Evolutionary conservation across 345 rosid species (phyloP).

Genomic region (Citrus hindsii): DNA sequence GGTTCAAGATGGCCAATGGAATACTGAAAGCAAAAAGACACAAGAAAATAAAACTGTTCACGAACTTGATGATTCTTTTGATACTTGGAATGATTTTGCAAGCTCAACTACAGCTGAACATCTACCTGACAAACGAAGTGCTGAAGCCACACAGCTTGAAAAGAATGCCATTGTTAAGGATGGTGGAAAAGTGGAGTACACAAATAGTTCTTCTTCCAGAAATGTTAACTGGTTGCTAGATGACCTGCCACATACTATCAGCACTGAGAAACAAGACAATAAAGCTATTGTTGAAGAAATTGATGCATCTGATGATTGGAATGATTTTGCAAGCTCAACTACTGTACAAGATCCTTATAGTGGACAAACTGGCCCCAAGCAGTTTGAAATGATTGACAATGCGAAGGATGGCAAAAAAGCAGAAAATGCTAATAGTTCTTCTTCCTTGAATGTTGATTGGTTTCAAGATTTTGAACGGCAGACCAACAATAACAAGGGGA

Average conservation of each 20-base stretch:
- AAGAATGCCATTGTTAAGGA: neutral
- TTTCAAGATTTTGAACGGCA: conserved; percentile 35
- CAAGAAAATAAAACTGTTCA: conserved; percentile 23
- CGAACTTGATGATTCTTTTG: conserved; percentile 43
- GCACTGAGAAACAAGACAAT: conserved; percentile 23
- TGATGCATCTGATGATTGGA: conserved; percentile 55
- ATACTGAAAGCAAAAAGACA: conserved; percentile 21
- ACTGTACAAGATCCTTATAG: conserved; percentile 30
- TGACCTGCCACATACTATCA: conserved; percentile 33
- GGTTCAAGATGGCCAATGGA: conserved; percentile 36
- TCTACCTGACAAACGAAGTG: conserved; percentile 18
- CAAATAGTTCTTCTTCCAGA: neutral
- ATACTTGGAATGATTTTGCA: conserved; percentile 69
- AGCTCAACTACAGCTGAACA: conserved; percentile 42
- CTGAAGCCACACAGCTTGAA: neutral
- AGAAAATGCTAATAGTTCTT: conserved; percentile 12
- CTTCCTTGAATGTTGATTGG: conserved; percentile 17
- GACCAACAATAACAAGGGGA: conserved; percentile 21
- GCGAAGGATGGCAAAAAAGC: conserved; percentile 10
- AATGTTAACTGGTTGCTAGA: conserved; percentile 21
- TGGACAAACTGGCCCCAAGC: conserved; percentile 29
- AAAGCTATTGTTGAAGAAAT: conserved; percentile 36
- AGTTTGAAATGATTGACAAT: conserved; percentile 13
- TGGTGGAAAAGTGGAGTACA: conserved; percentile 4
- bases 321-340: conserved; percentile 68